Conservation (phyloP, 164 flowering plant genomes). For the Vitis labrusca region DNA sequence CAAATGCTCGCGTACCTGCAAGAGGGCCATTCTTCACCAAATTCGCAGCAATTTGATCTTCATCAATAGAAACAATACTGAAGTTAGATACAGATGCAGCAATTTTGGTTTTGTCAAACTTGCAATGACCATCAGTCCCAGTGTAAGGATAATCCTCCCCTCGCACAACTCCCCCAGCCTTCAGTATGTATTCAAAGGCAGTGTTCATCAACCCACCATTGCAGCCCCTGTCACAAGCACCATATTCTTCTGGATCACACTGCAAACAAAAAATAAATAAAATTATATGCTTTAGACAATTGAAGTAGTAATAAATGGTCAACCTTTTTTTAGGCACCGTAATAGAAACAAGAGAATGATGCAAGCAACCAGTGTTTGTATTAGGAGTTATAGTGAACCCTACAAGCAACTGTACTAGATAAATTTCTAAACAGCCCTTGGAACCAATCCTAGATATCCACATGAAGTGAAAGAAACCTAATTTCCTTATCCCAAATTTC, state of each 20-base stretch:
- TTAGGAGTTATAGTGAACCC: too few species aligned
- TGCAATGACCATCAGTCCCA: slow-evolving; percentile 43
- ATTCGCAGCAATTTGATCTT: slow-evolving; percentile 55
- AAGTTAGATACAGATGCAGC: slow-evolving; percentile 48
- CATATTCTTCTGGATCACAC: slow-evolving; percentile 54
- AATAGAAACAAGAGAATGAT: too few species aligned
- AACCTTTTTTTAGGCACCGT: too few species aligned
- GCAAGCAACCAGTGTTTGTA: too few species aligned
- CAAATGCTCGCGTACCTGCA: slow-evolving; percentile 25
- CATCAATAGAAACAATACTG: slow-evolving; percentile 44
- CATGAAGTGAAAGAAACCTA: too few species aligned
- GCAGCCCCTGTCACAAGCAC: slow-evolving; percentile 53
- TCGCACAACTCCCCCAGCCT: slow-evolving; percentile 47
- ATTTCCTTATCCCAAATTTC: too few species aligned
- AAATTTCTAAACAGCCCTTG: too few species aligned
- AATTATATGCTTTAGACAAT: too few species aligned
- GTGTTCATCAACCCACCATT: slow-evolving; percentile 56
- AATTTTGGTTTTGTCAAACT: slow-evolving; percentile 44
- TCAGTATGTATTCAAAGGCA: slow-evolving; percentile 56
- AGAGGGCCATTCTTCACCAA: slow-evolving; percentile 50
- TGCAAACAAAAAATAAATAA: slow-evolving; percentile 12
- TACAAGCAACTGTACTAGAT: too few species aligned
- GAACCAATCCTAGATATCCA: too few species aligned
- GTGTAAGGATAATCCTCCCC: slow-evolving; percentile 60
- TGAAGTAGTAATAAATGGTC: too few species aligned